These are phyloP conservation scores for Orobanche coerulescens DNA, from an alignment of 257 asterid genomes.

Conservation along the genomic window DNA sequence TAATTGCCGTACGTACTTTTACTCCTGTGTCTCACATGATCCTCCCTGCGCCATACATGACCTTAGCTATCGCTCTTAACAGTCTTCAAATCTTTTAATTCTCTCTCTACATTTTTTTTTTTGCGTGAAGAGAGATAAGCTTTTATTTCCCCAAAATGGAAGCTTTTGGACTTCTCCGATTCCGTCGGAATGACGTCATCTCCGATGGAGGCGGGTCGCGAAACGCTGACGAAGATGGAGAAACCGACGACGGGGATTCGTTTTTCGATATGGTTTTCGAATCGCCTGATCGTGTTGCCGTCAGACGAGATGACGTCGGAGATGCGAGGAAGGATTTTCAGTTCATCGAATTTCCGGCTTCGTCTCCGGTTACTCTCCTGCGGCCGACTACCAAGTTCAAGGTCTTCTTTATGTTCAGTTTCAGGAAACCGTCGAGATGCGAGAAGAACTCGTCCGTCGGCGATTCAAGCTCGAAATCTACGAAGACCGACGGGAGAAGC, in stretches of 20 bases:
- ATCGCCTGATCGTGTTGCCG: slow-evolving; percentile 29
- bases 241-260: slow-evolving; percentile 47
- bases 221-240: slow-evolving; percentile 22
- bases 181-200: background rate
- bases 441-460: slow-evolving; percentile 27
- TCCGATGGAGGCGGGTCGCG: slow-evolving; percentile 46
- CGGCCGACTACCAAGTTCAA: slow-evolving; percentile 57
- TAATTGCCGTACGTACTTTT: slow-evolving; percentile 15
- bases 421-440: slow-evolving; percentile 39
- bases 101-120: background rate
- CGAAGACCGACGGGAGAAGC: slow-evolving; percentile 27
- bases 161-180: background rate
- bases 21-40: slow-evolving; percentile 24
- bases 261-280: slow-evolving; percentile 61
- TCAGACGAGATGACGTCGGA: background rate
- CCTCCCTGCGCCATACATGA: slow-evolving; percentile 24
- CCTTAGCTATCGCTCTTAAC: background rate
- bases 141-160: background rate
- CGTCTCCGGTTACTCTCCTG: slow-evolving; percentile 44
- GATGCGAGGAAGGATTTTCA: slow-evolving; percentile 21
- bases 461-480: slow-evolving; percentile 16
- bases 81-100: slow-evolving; percentile 4
- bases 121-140: background rate
- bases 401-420: slow-evolving; percentile 43
- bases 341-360: slow-evolving; percentile 33